Conservation (phyloP, 2,329 filamentous ascomycete species). For the Penicillium occitanis region DNA sequence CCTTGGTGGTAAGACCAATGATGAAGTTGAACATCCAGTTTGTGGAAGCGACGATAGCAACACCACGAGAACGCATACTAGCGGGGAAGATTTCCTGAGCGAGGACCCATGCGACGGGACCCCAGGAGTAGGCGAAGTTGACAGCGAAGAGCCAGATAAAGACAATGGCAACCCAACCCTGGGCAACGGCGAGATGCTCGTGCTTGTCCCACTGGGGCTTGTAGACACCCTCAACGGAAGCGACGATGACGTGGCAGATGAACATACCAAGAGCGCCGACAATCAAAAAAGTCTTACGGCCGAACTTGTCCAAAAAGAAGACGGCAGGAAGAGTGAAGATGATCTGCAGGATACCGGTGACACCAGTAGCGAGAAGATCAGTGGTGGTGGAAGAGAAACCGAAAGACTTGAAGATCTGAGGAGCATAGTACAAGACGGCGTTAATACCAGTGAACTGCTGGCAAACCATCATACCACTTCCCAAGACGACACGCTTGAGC, state of each 20-base stretch:
- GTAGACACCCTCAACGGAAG: slow-evolving; percentile 48
- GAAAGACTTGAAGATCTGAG: slow-evolving; percentile 28
- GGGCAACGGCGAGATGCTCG: slow-evolving; percentile 38
- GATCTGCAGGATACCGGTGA: slow-evolving; percentile 37
- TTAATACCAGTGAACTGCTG: slow-evolving; percentile 44
- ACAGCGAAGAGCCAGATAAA: slow-evolving; percentile 62
- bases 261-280: slow-evolving; percentile 66
- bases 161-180: slow-evolving; percentile 66
- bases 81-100: slow-evolving; percentile 42
- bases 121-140: slow-evolving; percentile 42
- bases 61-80: slow-evolving; percentile 39
- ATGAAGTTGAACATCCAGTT: slow-evolving; percentile 45
- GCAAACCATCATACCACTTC: slow-evolving; percentile 27
- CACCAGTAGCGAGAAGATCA: slow-evolving; percentile 31
- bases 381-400: slow-evolving; percentile 30
- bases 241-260: slow-evolving; percentile 69
- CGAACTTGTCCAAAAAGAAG: slow-evolving; percentile 40
- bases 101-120: slow-evolving; percentile 54
- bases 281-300: slow-evolving; percentile 38
- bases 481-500: slow-evolving; percentile 61
- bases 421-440: slow-evolving; percentile 37
- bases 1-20: slow-evolving; percentile 36
- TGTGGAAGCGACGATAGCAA: slow-evolving; percentile 36
- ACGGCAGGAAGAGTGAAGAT: slow-evolving; percentile 40
- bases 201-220: slow-evolving; percentile 58